phyloP scores from a whole-genome alignment of 768 basidiomycete species.

The Boletus huronensis region DNA sequence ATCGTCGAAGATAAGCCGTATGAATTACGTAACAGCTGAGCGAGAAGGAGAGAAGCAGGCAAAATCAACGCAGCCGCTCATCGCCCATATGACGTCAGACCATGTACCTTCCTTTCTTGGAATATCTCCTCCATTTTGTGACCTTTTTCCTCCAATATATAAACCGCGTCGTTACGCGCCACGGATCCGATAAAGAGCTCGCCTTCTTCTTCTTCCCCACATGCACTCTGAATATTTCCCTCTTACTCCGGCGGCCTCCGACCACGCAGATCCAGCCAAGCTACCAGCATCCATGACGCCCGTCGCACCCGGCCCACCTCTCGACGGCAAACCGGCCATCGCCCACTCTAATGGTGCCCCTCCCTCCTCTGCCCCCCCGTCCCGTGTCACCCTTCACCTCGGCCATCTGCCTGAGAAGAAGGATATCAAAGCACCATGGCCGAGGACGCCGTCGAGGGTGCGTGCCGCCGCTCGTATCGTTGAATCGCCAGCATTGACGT shows the following conservation, averaged over 20 bases:
- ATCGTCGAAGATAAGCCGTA: not conserved
- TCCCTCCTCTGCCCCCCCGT: slow-evolving; percentile 37
- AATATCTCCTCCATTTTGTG: slow-evolving; percentile 6
- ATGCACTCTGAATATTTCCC: slow-evolving; percentile 25
- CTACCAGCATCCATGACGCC: slow-evolving; percentile 5
- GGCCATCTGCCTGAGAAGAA: slow-evolving; percentile 74
- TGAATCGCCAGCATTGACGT: not conserved
- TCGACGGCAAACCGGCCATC: not conserved
- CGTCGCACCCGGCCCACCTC: not conserved
- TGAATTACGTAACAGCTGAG: slow-evolving; percentile 2
- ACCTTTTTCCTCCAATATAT: slow-evolving; percentile 23
- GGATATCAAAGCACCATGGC: slow-evolving; percentile 69
- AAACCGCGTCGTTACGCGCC: slow-evolving; percentile 2
- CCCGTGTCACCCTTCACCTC: slow-evolving; percentile 66
- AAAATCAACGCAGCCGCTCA: not conserved
- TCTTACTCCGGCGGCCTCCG: slow-evolving; percentile 29
- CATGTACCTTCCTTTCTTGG: slow-evolving; percentile 29
- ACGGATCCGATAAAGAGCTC: slow-evolving; percentile 8
- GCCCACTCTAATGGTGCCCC: slow-evolving; percentile 10
- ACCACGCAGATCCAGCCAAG: slow-evolving; percentile 6
- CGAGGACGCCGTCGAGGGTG: slow-evolving; percentile 69
- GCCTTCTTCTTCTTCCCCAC: not conserved
- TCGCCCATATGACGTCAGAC: slow-evolving; percentile 25
- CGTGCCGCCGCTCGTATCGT: slow-evolving; percentile 15
- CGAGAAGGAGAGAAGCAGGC: not conserved